phyloP scores from a whole-genome alignment of 768 basidiomycete genomes.

The Kwoniella bestiolae region DNA sequence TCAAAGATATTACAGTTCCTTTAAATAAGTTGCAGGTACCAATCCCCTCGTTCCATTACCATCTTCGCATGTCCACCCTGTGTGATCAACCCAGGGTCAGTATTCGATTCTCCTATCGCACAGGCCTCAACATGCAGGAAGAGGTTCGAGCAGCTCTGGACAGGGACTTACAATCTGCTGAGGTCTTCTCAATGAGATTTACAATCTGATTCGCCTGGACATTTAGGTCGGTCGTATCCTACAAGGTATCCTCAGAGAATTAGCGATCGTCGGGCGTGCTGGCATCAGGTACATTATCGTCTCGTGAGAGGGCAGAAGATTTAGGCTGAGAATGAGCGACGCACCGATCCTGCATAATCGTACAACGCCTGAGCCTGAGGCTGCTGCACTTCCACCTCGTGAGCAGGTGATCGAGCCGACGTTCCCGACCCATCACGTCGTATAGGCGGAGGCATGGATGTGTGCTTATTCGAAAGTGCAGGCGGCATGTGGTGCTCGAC shows the following conservation, averaged over 20 bases:
- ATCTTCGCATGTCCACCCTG: slow-evolving; percentile 55
- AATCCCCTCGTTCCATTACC: slow-evolving; percentile 44
- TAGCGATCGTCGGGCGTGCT: not conserved
- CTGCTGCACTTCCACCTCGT: slow-evolving; percentile 26
- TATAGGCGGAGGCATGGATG: slow-evolving; percentile 33
- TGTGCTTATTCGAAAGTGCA: slow-evolving; percentile 15
- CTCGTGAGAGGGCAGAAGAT: too few species aligned
- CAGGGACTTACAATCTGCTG: slow-evolving; percentile 46
- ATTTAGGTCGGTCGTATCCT: slow-evolving; percentile 41
- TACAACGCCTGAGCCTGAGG: slow-evolving; percentile 48
- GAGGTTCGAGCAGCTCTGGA: too few species aligned
- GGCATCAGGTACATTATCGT: not conserved
- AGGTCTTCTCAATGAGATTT: slow-evolving; percentile 47
- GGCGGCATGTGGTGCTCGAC: slow-evolving; percentile 29
- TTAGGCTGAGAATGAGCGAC: slow-evolving; percentile 12
- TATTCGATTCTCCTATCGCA: too few species aligned
- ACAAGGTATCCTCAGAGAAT: not conserved
- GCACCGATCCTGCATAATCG: slow-evolving; percentile 42
- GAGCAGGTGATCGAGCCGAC: slow-evolving; percentile 13
- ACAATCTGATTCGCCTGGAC: slow-evolving; percentile 47
- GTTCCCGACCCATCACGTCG: slow-evolving; percentile 19
- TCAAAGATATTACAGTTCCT: slow-evolving; percentile 27
- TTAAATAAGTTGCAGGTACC: slow-evolving; percentile 47
- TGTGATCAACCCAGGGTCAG: too few species aligned
- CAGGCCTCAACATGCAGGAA: not conserved